Base-by-base conservation (phyloP, 768 basidiomycete genomes). In the Kondoa subrosea region DNA sequence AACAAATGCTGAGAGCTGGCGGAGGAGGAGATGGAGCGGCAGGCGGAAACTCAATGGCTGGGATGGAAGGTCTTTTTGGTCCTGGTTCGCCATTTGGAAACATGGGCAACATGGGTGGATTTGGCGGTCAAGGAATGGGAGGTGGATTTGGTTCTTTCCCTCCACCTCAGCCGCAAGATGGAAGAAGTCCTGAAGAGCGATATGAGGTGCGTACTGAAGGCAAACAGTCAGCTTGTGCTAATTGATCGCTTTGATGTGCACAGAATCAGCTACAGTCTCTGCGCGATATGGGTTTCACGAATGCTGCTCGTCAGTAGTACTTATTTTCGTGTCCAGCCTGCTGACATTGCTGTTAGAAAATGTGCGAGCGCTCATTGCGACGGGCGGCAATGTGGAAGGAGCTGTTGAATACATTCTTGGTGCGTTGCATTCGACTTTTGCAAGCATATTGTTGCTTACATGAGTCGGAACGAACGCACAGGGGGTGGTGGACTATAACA, bases 341-440 rank as follows among this genome's bases (percentile, higher is more conserved):
- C 29, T 75, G 75, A 76, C 75, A 2, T 12, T 59, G 58, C 58
- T 25, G 29, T 8, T 59, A 56, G 88, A 91, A 81, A 97, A 96
- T 76, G 81, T 97, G 4, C 82, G 91, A 2, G 91, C 93, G 2
- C 79, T 97, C 57, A 81, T 90, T 8, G 90, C 89, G 62, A 91
- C 91, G 0, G 90, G 84, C n/a, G 91, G 92, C 14, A 91, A 91
- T 73, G 89, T 95, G 21, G 84, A 95, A 75, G 82, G 84, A 26
- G 91, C 91, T 59, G 87, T 96, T 72, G 91, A 95, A 78, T 90
- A 93, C 75, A 91, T 96, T 71, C 81, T 96, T 3, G 89, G 40
- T n/a, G n/a, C n/a, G n/a, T n/a, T n/a, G n/a, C n/a, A n/a, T n/a
- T n/a, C n/a, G n/a, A n/a, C n/a, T n/a, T n/a, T n/a, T n/a, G n/a